phyloP scores from a whole-genome alignment of 805 yeast genomes.

The Yueomyces sinensis region DNA sequence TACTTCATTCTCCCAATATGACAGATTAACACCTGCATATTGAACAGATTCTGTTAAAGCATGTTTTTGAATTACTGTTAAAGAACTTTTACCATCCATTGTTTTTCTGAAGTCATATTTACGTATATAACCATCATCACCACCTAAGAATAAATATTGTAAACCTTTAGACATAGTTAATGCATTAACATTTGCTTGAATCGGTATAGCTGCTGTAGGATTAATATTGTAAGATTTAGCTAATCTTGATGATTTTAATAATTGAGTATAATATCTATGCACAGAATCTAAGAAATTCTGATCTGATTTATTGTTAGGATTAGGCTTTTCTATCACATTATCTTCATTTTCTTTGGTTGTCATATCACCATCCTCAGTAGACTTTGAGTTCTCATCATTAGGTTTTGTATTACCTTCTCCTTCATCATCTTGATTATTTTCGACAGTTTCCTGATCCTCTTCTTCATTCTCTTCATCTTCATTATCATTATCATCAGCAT shows the following conservation, averaged over 20 bases:
- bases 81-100: constrained; percentile 71
- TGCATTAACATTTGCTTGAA: constrained; percentile 64
- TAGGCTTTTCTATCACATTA: no score
- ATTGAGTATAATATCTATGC: constrained; percentile 22
- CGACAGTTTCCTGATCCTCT: constrained; percentile 3
- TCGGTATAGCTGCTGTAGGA: constrained; percentile 84
- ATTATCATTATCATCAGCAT: constrained; percentile 9
- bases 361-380: neutral
- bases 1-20: constrained; percentile 96
- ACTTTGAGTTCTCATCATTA: no score
- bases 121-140: constrained; percentile 87
- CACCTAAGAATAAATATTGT: constrained; percentile 84
- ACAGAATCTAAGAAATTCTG: constrained; percentile 3
- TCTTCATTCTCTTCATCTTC: constrained; percentile 11
- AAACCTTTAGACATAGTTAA: constrained; percentile 68
- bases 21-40: constrained; percentile 67
- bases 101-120: constrained; percentile 80
- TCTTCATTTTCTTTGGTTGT: constrained; percentile 1
- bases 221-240: constrained; percentile 54
- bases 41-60: constrained; percentile 74
- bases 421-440: neutral
- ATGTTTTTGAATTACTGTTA: constrained; percentile 86
- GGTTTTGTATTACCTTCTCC: neutral
- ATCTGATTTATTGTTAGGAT: neutral
- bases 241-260: constrained; percentile 31